A percentile compares a stretch with the other conserved stretches of the same genome.
Conservation (phyloP, 352 stramenopile genomes). For the Phytophthora sp. region DNA sequence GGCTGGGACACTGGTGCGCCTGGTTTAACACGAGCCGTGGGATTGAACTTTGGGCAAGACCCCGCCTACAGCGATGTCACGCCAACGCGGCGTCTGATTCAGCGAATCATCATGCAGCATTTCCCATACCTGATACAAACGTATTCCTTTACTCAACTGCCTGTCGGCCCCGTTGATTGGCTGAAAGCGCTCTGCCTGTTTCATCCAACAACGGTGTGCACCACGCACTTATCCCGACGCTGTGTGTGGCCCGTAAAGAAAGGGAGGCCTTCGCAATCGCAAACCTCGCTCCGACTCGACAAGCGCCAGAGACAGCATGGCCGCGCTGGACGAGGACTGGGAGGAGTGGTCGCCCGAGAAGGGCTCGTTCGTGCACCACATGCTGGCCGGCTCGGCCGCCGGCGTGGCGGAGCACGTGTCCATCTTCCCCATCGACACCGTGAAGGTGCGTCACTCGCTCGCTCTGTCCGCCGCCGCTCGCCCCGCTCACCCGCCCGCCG, state of each 20-base stretch:
- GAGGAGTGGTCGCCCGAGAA: constrained; percentile 94
- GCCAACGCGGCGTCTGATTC: background rate
- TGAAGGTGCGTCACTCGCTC: constrained; percentile 85
- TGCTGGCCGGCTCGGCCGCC: constrained; percentile 93
- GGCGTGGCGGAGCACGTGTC: constrained; percentile 97
- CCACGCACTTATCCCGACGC: constrained; percentile 10
- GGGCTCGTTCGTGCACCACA: constrained; percentile 95
- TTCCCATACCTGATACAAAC: background rate
- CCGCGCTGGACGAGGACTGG: constrained; percentile 86
- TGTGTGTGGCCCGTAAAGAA: constrained; percentile 35
- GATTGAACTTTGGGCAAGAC: constrained; percentile 8
- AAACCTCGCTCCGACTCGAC: constrained; percentile 25
- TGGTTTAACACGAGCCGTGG: constrained; percentile 20
- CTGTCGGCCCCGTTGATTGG: constrained; percentile 6
- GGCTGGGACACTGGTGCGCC: background rate
- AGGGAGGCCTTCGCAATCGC: constrained; percentile 29
- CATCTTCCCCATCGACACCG: constrained; percentile 96
- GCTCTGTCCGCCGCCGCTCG: no score
- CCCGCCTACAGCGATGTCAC: constrained; percentile 11
- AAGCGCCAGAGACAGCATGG: constrained; percentile 18
- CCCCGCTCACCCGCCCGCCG: no score
- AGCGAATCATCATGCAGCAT: background rate
- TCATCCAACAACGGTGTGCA: constrained; percentile 27
- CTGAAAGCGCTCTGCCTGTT: constrained; percentile 16
- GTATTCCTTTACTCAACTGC: background rate